A percentile compares a stretch with the other conserved stretches of the same genome.
These are phyloP conservation scores for Penicillium bialowiezense DNA, from an alignment of 495 filamentous ascomycete genomes.

Conservation along the genomic window DNA sequence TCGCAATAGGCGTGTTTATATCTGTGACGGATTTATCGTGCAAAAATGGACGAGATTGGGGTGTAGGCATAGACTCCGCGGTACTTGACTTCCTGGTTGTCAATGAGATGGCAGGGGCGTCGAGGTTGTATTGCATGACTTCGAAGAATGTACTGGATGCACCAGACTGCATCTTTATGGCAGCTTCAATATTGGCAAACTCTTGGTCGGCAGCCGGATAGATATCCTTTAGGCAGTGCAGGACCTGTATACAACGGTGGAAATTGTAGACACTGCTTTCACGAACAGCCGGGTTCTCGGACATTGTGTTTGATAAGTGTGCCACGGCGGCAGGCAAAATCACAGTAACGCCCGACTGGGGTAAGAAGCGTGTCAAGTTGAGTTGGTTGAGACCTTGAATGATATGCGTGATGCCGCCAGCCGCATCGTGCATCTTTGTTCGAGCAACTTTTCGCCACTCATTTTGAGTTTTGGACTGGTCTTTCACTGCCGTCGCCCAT, in stretches of 20 bases:
- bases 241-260: slow-evolving; percentile 73
- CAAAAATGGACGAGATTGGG: not conserved
- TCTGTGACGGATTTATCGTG: not conserved
- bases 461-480: slow-evolving; percentile 37
- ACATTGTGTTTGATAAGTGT: slow-evolving; percentile 80
- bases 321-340: slow-evolving; percentile 84
- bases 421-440: slow-evolving; percentile 70
- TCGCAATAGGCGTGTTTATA: not conserved
- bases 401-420: slow-evolving; percentile 72
- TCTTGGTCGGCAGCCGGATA: slow-evolving; percentile 83
- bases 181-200: slow-evolving; percentile 75
- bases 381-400: slow-evolving; percentile 65
- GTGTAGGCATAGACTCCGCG: slow-evolving; percentile 7
- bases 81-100: slow-evolving; percentile 18
- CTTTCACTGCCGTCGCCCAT: slow-evolving; percentile 59
- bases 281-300: slow-evolving; percentile 61
- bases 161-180: slow-evolving; percentile 54
- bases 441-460: slow-evolving; percentile 54
- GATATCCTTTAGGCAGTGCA: slow-evolving; percentile 72
- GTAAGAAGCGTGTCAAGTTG: slow-evolving; percentile 70
- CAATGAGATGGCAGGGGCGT: slow-evolving; percentile 10
- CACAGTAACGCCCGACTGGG: slow-evolving; percentile 82
- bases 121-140: slow-evolving; percentile 35
- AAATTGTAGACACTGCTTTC: slow-evolving; percentile 68
- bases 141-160: slow-evolving; percentile 31